Evolutionary conservation across 345 rosid genomes (phyloP).

Genomic region (Eucalyptus marginata): DNA sequence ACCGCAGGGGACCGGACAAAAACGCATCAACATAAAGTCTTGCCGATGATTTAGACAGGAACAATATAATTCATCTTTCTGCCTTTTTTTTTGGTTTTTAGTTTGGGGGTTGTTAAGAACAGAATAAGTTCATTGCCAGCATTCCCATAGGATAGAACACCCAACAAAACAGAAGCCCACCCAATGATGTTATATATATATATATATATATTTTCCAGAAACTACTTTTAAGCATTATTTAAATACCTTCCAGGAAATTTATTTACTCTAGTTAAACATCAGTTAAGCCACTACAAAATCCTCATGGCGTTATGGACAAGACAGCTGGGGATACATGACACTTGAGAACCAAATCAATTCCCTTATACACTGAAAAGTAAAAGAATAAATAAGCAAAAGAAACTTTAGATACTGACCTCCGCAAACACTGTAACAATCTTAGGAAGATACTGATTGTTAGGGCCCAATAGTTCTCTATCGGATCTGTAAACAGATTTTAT

Average conservation of each 20-base stretch:
- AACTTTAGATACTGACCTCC: slow-evolving; percentile 28
- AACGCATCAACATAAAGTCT: neutral
- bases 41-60: neutral
- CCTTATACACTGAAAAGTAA: neutral
- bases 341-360: neutral
- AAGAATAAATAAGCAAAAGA: neutral
- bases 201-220: neutral
- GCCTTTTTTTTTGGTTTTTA: no score
- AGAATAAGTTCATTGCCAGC: neutral
- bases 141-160: neutral
- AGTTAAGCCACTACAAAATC: neutral
- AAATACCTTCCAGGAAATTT: neutral
- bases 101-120: neutral
- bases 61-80: neutral
- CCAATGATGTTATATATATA: neutral
- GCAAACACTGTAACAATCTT: slow-evolving; percentile 85
- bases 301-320: neutral
- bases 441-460: slow-evolving; percentile 80
- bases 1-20: neutral
- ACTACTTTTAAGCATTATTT: neutral
- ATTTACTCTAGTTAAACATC: neutral
- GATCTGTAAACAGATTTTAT: slow-evolving; percentile 42
- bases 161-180: neutral
- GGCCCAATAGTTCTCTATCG: slow-evolving; percentile 74
- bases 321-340: neutral